These are phyloP conservation scores for Aspergillus homomorphus DNA, from an alignment of 495 filamentous ascomycete species.

Conservation along the genomic window DNA sequence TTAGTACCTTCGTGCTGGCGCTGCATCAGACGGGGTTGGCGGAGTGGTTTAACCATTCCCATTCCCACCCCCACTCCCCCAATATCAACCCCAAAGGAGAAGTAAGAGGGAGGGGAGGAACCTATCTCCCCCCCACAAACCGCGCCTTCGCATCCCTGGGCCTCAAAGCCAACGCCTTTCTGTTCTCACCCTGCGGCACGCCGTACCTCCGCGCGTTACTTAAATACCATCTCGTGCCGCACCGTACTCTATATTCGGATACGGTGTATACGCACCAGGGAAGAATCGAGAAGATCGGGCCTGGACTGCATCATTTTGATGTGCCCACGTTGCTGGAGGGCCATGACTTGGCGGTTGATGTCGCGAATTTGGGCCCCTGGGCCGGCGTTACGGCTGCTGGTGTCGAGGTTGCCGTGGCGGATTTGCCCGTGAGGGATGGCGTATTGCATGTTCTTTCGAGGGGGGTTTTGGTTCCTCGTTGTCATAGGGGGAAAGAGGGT, in stretches of 20 bases:
- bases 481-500: constrained; percentile 37
- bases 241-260: constrained; percentile 80
- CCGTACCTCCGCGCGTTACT: constrained; percentile 18
- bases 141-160: constrained; percentile 16
- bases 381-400: constrained; percentile 71
- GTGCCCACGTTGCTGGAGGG: constrained; percentile 63
- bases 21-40: constrained; percentile 66
- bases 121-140: constrained; percentile 21
- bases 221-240: constrained; percentile 46
- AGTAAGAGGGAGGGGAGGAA: constrained; percentile 36
- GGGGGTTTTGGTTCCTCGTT: constrained; percentile 73
- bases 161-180: constrained; percentile 15
- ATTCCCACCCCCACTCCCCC: constrained; percentile 48
- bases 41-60: constrained; percentile 36
- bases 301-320: constrained; percentile 53
- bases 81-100: no score
- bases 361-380: constrained; percentile 59
- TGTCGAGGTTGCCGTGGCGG: constrained; percentile 57
- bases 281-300: constrained; percentile 20
- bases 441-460: constrained; percentile 68
- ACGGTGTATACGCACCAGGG: constrained; percentile 34
- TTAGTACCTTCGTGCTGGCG: constrained; percentile 72
- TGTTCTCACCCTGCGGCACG: constrained; percentile 16
- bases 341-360: constrained; percentile 59
- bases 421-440: constrained; percentile 69